These are phyloP conservation scores for Colletotrichum lini DNA, from an alignment of 2,329 filamentous ascomycete species.

Conservation along the genomic window DNA sequence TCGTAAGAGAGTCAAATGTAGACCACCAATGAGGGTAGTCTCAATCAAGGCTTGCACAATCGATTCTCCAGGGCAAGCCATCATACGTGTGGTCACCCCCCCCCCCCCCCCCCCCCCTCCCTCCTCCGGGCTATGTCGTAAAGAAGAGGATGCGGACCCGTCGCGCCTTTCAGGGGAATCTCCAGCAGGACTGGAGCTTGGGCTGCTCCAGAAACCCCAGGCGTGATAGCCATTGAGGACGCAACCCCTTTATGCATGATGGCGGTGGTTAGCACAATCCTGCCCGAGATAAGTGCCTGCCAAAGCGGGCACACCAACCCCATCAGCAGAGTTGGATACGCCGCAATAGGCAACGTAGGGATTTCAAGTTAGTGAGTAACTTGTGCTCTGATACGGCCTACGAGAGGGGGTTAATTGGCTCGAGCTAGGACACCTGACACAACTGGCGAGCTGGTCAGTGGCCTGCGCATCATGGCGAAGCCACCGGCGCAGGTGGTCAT, in stretches of 20 bases:
- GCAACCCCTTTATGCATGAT: constrained; percentile 34
- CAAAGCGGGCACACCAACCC: constrained; percentile 1
- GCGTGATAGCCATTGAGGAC: constrained; percentile 13
- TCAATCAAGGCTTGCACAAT: constrained; percentile 2
- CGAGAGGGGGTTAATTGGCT: constrained; percentile 8
- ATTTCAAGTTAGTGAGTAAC: constrained; percentile 4
- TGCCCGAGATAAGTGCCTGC: constrained; percentile 18
- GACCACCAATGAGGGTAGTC: not conserved
- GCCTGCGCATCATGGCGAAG: constrained; percentile 31
- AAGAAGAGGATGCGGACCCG: constrained; percentile 25
- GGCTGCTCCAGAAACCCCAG: constrained; percentile 21
- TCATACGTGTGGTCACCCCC: constrained; percentile 3
- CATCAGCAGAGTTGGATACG: constrained; percentile 16
- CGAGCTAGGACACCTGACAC: constrained; percentile 21
- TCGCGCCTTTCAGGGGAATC: constrained; percentile 33
- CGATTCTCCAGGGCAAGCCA: constrained; percentile 23
- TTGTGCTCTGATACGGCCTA: constrained; percentile 19
- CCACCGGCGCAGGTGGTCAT: constrained; percentile 40
- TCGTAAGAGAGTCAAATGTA: not conserved
- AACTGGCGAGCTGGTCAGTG: constrained; percentile 16
- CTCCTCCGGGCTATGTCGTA: not conserved
- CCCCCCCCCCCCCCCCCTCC: not conserved
- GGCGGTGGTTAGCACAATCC: constrained; percentile 31
- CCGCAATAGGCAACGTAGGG: constrained; percentile 33
- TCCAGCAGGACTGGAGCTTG: constrained; percentile 21